phyloP scores from a whole-genome alignment of 345 rosid species.

The Syzygium aromaticum region DNA sequence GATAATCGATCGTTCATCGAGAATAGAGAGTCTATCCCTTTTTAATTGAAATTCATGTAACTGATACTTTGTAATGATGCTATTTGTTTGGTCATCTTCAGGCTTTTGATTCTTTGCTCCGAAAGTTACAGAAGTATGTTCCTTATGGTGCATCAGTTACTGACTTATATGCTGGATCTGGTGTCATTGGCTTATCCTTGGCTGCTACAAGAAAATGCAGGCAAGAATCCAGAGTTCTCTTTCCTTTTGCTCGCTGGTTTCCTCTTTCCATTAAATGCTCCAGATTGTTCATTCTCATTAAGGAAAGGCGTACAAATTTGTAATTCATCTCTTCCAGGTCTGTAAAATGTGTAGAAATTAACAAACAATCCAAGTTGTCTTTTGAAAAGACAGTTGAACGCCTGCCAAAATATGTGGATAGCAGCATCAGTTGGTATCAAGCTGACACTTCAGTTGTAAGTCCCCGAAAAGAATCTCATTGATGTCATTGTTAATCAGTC shows the following conservation, averaged over 20 bases:
- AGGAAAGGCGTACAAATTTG: neutral
- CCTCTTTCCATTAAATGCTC: neutral
- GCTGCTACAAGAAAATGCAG: slow-evolving; percentile 85
- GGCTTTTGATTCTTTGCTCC: slow-evolving; percentile 76
- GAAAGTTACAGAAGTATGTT: slow-evolving; percentile 80
- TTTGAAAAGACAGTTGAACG: slow-evolving; percentile 84
- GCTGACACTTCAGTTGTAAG: slow-evolving; percentile 83
- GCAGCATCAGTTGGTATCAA: slow-evolving; percentile 87
- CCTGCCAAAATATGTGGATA: slow-evolving; percentile 50
- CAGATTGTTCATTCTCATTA: neutral
- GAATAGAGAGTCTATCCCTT: neutral
- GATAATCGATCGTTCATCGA: neutral
- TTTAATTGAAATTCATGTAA: neutral
- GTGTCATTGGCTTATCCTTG: slow-evolving; percentile 86
- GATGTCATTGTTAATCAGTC: neutral
- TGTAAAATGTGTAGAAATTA: slow-evolving; percentile 86
- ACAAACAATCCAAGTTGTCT: slow-evolving; percentile 80
- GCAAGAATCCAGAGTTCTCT: slow-evolving; percentile 25
- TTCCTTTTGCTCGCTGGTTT: neutral
- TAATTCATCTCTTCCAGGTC: slow-evolving; percentile 40
- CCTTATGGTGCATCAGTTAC: slow-evolving; percentile 82
- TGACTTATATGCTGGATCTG: slow-evolving; percentile 97
- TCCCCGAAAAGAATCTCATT: slow-evolving; percentile 1
- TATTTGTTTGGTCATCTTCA: slow-evolving; percentile 14
- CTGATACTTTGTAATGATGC: neutral